Base-by-base conservation (phyloP, 2,329 filamentous ascomycete genomes). In the Alternaria atra region DNA sequence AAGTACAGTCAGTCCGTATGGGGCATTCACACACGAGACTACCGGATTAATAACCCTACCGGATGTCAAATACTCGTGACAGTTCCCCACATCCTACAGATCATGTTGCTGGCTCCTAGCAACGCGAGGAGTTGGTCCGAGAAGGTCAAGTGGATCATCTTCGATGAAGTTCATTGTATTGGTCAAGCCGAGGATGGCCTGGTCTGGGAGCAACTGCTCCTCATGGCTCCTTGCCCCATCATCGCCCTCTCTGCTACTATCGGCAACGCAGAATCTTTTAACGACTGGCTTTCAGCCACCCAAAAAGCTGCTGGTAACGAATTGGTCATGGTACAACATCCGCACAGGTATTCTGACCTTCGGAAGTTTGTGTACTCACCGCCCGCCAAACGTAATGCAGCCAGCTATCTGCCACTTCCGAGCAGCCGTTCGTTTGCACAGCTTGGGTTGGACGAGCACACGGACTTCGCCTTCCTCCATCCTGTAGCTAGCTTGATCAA, bases 151-250 rank as follows among this genome's bases (percentile, higher is more conserved):
- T 85, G 90, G 50, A 93, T 94, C 72, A 92, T 94, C 52, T 94
- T 94, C 60, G 91, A 94, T 70, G 91, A 94, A 78, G 88, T 94
- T 2, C 91, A 94, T 73, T 92, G 87, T 34, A 94, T 94, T 60
- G 90, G 91, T 0, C 88, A 93, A 73, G 85, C 88, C 0, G 89
- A 93, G 7, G 91, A 94, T 66, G 91, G 91, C 53, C 80, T 93
- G 1, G 83, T 93, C 2, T 94, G 90, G 91, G 91, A 94, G 69
- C 91, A 94, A 71, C 82, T 94, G 4, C 80, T 94, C 1, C 83
- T 94, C 1, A 83, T 92, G 62, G 86, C 90, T 0, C 90, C 90
- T 1, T 94, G 90, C 66, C 91, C 90, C 0, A 91, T 94, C 51
- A 90, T 94, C 64, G 91, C 91, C 0, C 83, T 94, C 1, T 94